phyloP scores from a whole-genome alignment of 1,139 yeast species.

The Blastobotrys buckinghamii region DNA sequence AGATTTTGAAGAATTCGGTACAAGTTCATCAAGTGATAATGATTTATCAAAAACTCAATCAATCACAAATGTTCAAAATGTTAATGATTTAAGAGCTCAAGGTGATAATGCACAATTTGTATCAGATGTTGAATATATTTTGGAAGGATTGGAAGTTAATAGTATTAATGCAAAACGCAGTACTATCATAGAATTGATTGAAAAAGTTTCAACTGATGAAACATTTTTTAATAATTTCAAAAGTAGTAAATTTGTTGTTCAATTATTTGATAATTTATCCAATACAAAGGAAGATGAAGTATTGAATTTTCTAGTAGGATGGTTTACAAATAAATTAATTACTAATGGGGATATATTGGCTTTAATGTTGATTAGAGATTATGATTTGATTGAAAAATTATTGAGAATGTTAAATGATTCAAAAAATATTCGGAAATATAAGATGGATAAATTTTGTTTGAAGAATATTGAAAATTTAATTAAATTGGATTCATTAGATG shows the following conservation, averaged over 20 bases:
- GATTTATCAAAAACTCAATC: not conserved
- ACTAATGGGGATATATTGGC: slow-evolving; percentile 17
- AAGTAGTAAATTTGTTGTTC: slow-evolving; percentile 18
- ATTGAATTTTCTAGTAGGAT: slow-evolving; percentile 5
- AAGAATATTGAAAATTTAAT: slow-evolving; percentile 14
- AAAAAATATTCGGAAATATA: slow-evolving; percentile 15
- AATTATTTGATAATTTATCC: slow-evolving; percentile 16
- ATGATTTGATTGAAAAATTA: slow-evolving; percentile 15
- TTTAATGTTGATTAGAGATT: slow-evolving; percentile 11
- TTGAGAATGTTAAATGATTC: slow-evolving; percentile 18
- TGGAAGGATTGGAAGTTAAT: slow-evolving; percentile 32
- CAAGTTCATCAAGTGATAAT: slow-evolving; percentile 7
- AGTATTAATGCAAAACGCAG: slow-evolving; percentile 11
- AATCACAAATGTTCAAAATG: slow-evolving; percentile 17
- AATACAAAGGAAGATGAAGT: slow-evolving; percentile 10
- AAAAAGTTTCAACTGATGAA: slow-evolving; percentile 21
- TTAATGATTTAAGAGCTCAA: slow-evolving; percentile 35
- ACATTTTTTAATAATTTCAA: slow-evolving; percentile 23
- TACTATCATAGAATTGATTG: slow-evolving; percentile 28
- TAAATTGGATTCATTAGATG: not conserved
- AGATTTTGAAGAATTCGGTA: not conserved
- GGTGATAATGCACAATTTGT: slow-evolving; percentile 33
- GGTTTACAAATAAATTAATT: slow-evolving; percentile 10
- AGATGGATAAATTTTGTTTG: slow-evolving; percentile 12
- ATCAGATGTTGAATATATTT: slow-evolving; percentile 34